Conservation (phyloP, 108 stramenopile genomes). For the Nitzschia sp. region DNA sequence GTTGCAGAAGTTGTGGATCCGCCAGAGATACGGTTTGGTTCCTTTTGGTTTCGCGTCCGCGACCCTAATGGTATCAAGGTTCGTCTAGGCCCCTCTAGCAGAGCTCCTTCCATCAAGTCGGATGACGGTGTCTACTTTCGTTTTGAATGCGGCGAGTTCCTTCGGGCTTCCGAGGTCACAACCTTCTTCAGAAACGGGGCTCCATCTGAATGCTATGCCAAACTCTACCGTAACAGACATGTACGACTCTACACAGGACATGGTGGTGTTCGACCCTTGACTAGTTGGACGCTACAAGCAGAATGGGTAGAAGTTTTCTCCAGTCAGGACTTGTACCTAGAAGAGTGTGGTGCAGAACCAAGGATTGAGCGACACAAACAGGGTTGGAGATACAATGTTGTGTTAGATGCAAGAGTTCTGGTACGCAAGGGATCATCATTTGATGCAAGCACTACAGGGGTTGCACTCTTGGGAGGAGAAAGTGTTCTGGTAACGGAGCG, state of each 20-base stretch:
- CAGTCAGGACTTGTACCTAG: constrained; percentile 51
- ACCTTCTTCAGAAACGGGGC: constrained; percentile 49
- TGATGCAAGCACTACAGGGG: constrained; percentile 45
- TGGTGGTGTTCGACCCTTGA: constrained; percentile 47
- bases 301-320: constrained; percentile 82
- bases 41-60: constrained; percentile 83
- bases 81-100: constrained; percentile 68
- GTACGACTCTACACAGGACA: constrained; percentile 37
- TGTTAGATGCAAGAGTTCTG: constrained; percentile 42
- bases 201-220: constrained; percentile 71
- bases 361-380: constrained; percentile 68
- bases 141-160: constrained; percentile 88
- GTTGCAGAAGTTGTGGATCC: constrained; percentile 18
- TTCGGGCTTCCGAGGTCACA: constrained; percentile 78
- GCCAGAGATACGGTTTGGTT: constrained; percentile 75
- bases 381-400: constrained; percentile 75
- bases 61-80: constrained; percentile 65
- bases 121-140: constrained; percentile 70
- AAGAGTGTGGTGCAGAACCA: constrained; percentile 62
- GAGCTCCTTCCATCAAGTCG: constrained; percentile 68
- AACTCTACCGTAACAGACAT: constrained; percentile 76
- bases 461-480: constrained; percentile 43
- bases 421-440: constrained; percentile 73
- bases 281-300: constrained; percentile 55
- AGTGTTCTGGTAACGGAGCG: constrained; percentile 68